Percentiles rank a stretch among this genome's conserved stretches.
phyloP scores from a whole-genome alignment of 495 filamentous ascomycete genomes.

The Penicillium crystallinum region DNA sequence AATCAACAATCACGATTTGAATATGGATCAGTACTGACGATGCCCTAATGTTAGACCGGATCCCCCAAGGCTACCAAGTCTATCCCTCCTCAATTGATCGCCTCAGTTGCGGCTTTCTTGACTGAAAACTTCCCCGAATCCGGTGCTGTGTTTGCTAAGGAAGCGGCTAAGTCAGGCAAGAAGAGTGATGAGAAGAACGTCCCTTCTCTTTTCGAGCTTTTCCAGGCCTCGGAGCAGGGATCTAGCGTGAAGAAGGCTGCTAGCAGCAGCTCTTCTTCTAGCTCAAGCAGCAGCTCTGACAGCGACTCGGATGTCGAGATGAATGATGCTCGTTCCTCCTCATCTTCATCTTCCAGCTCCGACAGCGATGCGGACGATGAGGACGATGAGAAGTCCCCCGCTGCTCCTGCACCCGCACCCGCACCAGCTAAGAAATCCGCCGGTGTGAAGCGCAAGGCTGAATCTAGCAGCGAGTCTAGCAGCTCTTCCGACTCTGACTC shows the following conservation, averaged over 20 bases:
- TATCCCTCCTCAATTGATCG: slow-evolving; percentile 53
- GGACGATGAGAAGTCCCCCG: slow-evolving; percentile 39
- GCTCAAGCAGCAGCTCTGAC: slow-evolving; percentile 13
- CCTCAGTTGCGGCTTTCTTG: slow-evolving; percentile 63
- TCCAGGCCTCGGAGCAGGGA: slow-evolving; percentile 42
- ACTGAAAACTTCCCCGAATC: slow-evolving; percentile 57
- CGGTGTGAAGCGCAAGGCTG: slow-evolving; percentile 61
- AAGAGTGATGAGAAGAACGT: slow-evolving; percentile 32
- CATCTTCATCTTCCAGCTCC: slow-evolving; percentile 47
- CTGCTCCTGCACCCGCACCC: slow-evolving; percentile 26
- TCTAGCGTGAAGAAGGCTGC: slow-evolving; percentile 25
- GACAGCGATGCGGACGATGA: slow-evolving; percentile 61
- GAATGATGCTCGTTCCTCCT: slow-evolving; percentile 44
- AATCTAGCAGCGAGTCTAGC: slow-evolving; percentile 46
- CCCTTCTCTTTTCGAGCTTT: slow-evolving; percentile 46
- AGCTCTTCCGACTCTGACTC: slow-evolving; percentile 37
- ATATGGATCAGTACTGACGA: slow-evolving; percentile 7
- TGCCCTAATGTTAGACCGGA: slow-evolving; percentile 11
- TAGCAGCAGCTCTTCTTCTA: slow-evolving; percentile 8
- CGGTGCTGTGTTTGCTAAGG: slow-evolving; percentile 54
- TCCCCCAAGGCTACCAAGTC: slow-evolving; percentile 16
- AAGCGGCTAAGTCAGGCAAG: slow-evolving; percentile 32
- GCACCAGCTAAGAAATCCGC: slow-evolving; percentile 30
- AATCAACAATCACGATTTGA: background rate
- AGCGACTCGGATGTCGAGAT: slow-evolving; percentile 55